Conservation (phyloP, 2,329 filamentous ascomycete genomes). For the Aureobasidium mangrovei region DNA sequence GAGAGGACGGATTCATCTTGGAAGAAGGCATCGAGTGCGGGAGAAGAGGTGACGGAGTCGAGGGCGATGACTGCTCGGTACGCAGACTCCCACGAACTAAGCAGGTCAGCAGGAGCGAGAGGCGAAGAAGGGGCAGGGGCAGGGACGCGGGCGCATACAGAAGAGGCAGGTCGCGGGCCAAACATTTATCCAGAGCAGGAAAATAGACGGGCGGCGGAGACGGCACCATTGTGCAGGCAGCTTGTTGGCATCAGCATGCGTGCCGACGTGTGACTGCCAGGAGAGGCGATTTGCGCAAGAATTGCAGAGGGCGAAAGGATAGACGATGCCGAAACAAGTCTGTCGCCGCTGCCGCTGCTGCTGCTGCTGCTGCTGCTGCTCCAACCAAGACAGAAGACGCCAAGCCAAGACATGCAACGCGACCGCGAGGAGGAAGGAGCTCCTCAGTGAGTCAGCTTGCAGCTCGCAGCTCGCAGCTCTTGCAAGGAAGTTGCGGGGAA, state of each 20-base stretch:
- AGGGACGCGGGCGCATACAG: constrained; percentile 50
- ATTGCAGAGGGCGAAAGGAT: neutral
- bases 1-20: constrained; percentile 58
- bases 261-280: neutral
- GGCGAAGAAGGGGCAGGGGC: neutral
- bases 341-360: too few species aligned
- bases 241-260: constrained; percentile 9
- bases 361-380: neutral
- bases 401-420: constrained; percentile 1
- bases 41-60: constrained; percentile 44
- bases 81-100: constrained; percentile 52
- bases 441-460: neutral
- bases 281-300: neutral
- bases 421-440: neutral
- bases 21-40: constrained; percentile 56
- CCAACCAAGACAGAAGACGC: constrained; percentile 2
- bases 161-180: constrained; percentile 69
- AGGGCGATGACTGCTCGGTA: constrained; percentile 46
- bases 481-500: neutral
- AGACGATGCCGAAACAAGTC: too few species aligned
- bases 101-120: constrained; percentile 19
- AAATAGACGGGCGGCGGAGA: constrained; percentile 47
- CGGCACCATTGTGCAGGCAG: constrained; percentile 11
- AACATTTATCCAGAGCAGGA: constrained; percentile 74
- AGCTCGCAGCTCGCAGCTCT: too few species aligned